A percentile compares a stretch with the other conserved stretches of the same genome.
These are phyloP conservation scores for Pleurotus pulmonarius DNA, from an alignment of 768 basidiomycete genomes.

Conservation along the genomic window DNA sequence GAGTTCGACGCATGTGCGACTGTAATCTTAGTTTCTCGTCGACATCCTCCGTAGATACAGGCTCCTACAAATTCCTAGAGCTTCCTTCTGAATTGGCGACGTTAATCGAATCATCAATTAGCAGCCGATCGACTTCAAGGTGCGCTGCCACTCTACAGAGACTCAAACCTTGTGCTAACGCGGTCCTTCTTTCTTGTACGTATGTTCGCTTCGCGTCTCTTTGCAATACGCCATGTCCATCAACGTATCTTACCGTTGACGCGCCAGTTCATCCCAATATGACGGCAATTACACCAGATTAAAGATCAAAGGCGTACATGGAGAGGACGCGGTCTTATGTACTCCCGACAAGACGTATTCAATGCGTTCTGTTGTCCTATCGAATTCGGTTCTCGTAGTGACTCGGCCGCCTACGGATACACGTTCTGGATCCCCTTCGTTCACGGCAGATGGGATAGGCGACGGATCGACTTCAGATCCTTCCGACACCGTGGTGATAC, in stretches of 20 bases:
- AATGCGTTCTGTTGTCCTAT: conserved; percentile 82
- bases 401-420: conserved; percentile 35
- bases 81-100: conserved; percentile 66
- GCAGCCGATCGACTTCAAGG: conserved; percentile 27
- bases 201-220: too few relatives aligned
- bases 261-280: conserved; percentile 7
- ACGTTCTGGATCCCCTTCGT: too few relatives aligned
- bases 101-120: conserved; percentile 52
- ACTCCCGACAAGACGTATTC: conserved; percentile 77
- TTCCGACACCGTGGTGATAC: conserved; percentile 56
- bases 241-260: neutral
- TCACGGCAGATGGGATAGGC: conserved; percentile 17
- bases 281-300: conserved; percentile 38
- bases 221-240: too few relatives aligned
- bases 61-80: conserved; percentile 68
- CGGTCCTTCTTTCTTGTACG: too few relatives aligned
- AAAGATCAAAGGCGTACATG: conserved; percentile 74
- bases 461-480: conserved; percentile 22
- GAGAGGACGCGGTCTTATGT: conserved; percentile 89
- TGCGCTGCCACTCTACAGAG: conserved; percentile 8
- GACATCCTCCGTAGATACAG: conserved; percentile 40
- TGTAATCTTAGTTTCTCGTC: conserved; percentile 52
- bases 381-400: conserved; percentile 81
- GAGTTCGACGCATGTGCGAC: conserved; percentile 34
- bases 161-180: too few relatives aligned